Evolutionary conservation across 2,329 filamentous ascomycete species (phyloP), one percentile per base, ranked within the genome.

Genomic region (Arthrobotrys sphaeroides): DNA sequence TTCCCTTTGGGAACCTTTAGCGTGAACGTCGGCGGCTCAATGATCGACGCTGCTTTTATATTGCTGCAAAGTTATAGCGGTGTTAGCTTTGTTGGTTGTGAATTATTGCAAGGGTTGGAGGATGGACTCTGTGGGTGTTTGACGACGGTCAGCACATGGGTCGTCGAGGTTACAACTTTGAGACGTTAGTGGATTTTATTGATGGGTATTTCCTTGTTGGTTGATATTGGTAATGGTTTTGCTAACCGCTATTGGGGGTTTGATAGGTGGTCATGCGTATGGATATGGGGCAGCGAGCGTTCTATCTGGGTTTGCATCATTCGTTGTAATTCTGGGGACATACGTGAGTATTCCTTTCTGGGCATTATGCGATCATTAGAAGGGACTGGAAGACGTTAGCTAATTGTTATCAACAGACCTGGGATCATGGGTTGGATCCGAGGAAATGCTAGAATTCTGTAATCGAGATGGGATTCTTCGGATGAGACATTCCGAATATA

Each of bases 1-100:
- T 97, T 97, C 78, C 94, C 94, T 0, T 82, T 97, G 0, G 94
- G 94, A 1, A 98, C 94, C 0, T 97, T 97, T 79, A 83, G 84
- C 0, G 92, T 91, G 26, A 98, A 98, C 80, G 85, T 96, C 3
- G 81, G 90, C 12, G 94, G 94, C 3, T 93, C 92, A 0, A 86
- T 86, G 0, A 82, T 97, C 13, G 82, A 96, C 57, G 93, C 88
- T 12, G 89, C 93, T 86, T 87, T 89, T 67, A 69, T 68, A 18
- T 45, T 77, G 3, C 26, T 70, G 84, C 88, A 0, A 72, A 78
- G n/a, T 24, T 78, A 81, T 84, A 0, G 79, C 82, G 5, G 86
- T 85, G 0, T 86, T 3, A 86, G 87, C 0, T 81, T 87, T 0
- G 80, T 89, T 0, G 89, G 88, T 0, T 94, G 90, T 76, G 89